phyloP scores from a whole-genome alignment of 176 grass and related monocot species.

The Cocos nucifera region DNA sequence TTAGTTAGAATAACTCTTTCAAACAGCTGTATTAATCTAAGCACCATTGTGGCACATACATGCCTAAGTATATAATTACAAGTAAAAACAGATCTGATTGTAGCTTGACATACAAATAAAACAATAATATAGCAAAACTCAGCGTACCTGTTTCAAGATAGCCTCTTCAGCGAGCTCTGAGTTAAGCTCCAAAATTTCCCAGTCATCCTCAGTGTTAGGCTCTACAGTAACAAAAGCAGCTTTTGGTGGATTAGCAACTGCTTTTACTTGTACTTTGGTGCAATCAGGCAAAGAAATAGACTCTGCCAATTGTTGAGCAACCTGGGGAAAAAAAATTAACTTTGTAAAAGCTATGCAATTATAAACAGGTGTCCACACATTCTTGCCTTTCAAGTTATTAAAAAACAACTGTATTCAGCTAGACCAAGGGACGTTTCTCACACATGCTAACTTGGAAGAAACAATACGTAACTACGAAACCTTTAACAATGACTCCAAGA shows the following conservation, averaged over 20 bases:
- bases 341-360: slow-evolving; percentile 1
- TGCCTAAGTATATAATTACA: too few relatives aligned
- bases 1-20: too few relatives aligned
- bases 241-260: slow-evolving; percentile 51
- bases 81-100: too few relatives aligned
- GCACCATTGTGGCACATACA: too few relatives aligned
- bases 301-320: slow-evolving; percentile 60
- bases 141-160: slow-evolving; percentile 68
- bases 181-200: slow-evolving; percentile 90
- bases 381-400: too few relatives aligned
- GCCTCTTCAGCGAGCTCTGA: slow-evolving; percentile 80
- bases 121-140: too few relatives aligned
- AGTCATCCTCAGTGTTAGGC: slow-evolving; percentile 78
- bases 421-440: too few relatives aligned
- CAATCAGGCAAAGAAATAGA: slow-evolving; percentile 64
- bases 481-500: too few relatives aligned
- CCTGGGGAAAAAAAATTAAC: slow-evolving; percentile 37
- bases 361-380: not conserved
- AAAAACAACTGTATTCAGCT: not conserved
- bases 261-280: slow-evolving; percentile 50
- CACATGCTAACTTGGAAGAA: too few relatives aligned
- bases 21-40: too few relatives aligned
- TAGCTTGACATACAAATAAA: too few relatives aligned
- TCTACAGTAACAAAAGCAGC: slow-evolving; percentile 68
- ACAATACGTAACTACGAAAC: too few relatives aligned